These are phyloP conservation scores for Platanthera guangdongensis DNA, from an alignment of 106 monocot genomes.

Conservation along the genomic window DNA sequence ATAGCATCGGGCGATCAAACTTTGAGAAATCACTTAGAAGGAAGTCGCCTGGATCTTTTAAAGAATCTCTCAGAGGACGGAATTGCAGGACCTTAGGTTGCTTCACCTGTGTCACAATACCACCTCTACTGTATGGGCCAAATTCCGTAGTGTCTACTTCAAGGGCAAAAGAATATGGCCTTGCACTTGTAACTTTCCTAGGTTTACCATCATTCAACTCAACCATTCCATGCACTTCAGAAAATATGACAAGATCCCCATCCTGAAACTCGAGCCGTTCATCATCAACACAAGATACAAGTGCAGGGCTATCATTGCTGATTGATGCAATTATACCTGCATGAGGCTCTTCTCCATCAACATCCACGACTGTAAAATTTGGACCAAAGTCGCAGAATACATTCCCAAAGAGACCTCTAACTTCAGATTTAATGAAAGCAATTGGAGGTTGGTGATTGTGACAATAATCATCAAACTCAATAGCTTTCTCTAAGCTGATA, in stretches of 20 bases:
- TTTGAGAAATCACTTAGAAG: constrained; percentile 90
- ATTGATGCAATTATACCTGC: constrained; percentile 85
- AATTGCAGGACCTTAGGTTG: constrained; percentile 73
- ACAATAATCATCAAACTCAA: constrained; percentile 76
- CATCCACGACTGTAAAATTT: constrained; percentile 81
- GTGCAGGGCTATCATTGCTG: constrained; percentile 64
- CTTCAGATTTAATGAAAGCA: constrained; percentile 82
- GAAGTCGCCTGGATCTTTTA: constrained; percentile 80
- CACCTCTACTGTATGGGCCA: constrained; percentile 67
- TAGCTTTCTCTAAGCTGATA: constrained; percentile 63
- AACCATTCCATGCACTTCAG: constrained; percentile 82
- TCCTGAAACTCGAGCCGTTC: constrained; percentile 91
- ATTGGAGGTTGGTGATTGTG: constrained; percentile 80
- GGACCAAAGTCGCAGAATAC: constrained; percentile 94
- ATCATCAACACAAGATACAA: constrained; percentile 80
- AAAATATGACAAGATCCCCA: constrained; percentile 84
- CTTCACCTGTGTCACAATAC: constrained; percentile 87
- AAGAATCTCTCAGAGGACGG: constrained; percentile 56
- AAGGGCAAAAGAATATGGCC: constrained; percentile 63
- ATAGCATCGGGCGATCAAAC: constrained; percentile 51
- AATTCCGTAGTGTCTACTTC: constrained; percentile 79
- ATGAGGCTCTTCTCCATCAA: constrained; percentile 91
- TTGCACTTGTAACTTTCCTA: constrained; percentile 61
- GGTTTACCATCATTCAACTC: constrained; percentile 91
- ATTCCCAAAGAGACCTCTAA: constrained; percentile 86